Percentiles rank a stretch among this genome's conserved stretches.
These are phyloP conservation scores for Periconia sp. DNA, from an alignment of 2,329 filamentous ascomycete genomes.

Conservation along the genomic window DNA sequence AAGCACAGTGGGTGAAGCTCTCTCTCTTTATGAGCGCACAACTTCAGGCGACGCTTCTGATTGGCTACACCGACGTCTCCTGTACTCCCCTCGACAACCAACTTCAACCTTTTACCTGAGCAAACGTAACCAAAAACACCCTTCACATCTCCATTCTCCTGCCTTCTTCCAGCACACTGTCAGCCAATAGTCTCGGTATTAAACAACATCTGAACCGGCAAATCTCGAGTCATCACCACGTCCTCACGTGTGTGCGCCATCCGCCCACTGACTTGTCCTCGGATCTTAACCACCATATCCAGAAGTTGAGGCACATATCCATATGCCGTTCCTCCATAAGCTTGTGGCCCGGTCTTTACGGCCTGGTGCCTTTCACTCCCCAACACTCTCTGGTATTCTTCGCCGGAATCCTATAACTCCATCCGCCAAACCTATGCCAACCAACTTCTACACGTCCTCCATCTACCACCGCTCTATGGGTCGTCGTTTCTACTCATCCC, in stretches of 20 bases:
- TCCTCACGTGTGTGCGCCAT: too few relatives aligned
- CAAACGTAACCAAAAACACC: too few relatives aligned
- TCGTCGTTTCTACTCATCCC: conserved; percentile 11
- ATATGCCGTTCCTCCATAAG: conserved; percentile 14
- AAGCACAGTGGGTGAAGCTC: too few relatives aligned
- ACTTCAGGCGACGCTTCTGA: conserved; percentile 6
- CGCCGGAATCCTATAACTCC: background rate
- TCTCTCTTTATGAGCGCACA: conserved; percentile 30
- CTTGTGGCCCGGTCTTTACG: conserved; percentile 13
- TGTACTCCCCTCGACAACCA: background rate
- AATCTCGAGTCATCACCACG: too few relatives aligned
- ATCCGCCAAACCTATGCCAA: conserved; percentile 7
- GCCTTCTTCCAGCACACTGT: too few relatives aligned
- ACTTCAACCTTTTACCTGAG: too few relatives aligned
- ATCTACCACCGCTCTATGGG: background rate
- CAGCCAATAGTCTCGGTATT: too few relatives aligned
- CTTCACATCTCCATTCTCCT: too few relatives aligned
- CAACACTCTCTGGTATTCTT: conserved; percentile 1
- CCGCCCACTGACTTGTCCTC: background rate
- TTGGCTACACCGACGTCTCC: conserved; percentile 25
- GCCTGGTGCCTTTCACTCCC: conserved; percentile 2
- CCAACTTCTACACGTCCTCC: conserved; percentile 22
- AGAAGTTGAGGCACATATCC: too few relatives aligned
- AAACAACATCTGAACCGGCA: too few relatives aligned
- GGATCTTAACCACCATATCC: background rate